A percentile compares a stretch with the other conserved stretches of the same genome.
These are phyloP conservation scores for Pinus tabuliformis DNA, from an alignment of 75 land plant genomes.

Conservation along the genomic window DNA sequence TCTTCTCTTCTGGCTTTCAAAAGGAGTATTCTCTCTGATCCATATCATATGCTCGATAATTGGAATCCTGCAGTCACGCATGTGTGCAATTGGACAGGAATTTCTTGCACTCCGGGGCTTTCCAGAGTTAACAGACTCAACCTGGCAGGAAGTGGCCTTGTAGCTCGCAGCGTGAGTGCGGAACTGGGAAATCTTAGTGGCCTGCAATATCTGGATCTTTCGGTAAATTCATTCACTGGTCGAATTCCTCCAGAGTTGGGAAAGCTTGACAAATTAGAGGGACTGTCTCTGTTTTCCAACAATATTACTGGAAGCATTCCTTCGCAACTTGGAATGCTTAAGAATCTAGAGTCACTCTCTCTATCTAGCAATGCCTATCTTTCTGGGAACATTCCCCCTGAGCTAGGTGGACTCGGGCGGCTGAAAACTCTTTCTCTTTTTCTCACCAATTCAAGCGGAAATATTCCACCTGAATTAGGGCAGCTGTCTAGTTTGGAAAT, in stretches of 20 bases:
- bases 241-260: neutral
- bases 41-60: neutral
- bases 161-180: neutral
- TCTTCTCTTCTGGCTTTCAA: neutral
- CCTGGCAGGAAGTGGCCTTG: neutral
- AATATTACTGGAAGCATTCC: neutral
- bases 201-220: slow-evolving; percentile 15
- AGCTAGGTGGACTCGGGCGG: slow-evolving; percentile 20
- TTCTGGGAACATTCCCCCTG: slow-evolving; percentile 38
- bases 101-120: neutral
- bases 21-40: neutral
- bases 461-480: slow-evolving; percentile 10
- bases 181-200: slow-evolving; percentile 14
- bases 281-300: neutral
- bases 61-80: neutral
- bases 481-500: neutral
- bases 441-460: slow-evolving; percentile 29
- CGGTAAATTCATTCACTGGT: slow-evolving; percentile 10
- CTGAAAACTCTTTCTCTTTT: slow-evolving; percentile 30
- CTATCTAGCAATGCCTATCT: neutral
- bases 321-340: neutral
- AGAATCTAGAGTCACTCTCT: neutral
- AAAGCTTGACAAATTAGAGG: neutral
- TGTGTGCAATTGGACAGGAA: neutral
- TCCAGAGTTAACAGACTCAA: neutral